Base-by-base conservation (phyloP, 2,329 filamentous ascomycete genomes). In the Microascus cirrosus region DNA sequence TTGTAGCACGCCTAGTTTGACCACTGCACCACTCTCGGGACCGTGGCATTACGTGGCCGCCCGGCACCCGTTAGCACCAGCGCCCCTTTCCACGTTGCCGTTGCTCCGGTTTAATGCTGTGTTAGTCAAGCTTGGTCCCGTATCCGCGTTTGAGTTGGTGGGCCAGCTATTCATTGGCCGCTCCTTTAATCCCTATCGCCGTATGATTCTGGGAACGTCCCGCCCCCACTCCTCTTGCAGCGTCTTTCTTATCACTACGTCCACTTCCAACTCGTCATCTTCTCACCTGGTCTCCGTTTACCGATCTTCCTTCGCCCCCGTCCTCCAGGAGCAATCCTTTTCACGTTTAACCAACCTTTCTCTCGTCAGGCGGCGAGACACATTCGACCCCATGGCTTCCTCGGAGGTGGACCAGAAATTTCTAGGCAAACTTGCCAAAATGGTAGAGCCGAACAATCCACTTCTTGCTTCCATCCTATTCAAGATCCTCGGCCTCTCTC, bases 401-500 rank as follows among this genome's bases (percentile, higher is more conserved):
- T 94, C 91, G 61, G 90, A 96, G 74, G 90, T 97, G 61, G 94
- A 99, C 72, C 92, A 96, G 75, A 99, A 97, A 75, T 96, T 95
- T 73, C 81, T 99, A 67, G 91, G 90, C 74, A 86, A 85, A 68
- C 86, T 96, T 69, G 93, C 94, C 69, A 88, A 86, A 72, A 81
- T 85, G 61, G 91, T 90, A 64, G 85, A 86, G 68, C 76, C 81
- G 60, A 85, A 89, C 64, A 94, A 93, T 67, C 85, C 89, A 3
- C 78, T 92, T 20, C 81, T 97, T 53, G 89, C 89, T 8, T 81
- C 82, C 22, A 91, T 90, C 69, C 81, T 99, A 53, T 96, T 91
- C 73, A 94, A 94, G 71, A 86, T 97, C 48, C 80, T 97, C 12
- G 94, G 94, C 1, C 80, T 97, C 15, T 96, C 93, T 3, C 86